A percentile compares a stretch with the other conserved stretches of the same genome.
phyloP scores from a whole-genome alignment of 164 flowering plant species.

The Tetrastigma voinierianum region DNA sequence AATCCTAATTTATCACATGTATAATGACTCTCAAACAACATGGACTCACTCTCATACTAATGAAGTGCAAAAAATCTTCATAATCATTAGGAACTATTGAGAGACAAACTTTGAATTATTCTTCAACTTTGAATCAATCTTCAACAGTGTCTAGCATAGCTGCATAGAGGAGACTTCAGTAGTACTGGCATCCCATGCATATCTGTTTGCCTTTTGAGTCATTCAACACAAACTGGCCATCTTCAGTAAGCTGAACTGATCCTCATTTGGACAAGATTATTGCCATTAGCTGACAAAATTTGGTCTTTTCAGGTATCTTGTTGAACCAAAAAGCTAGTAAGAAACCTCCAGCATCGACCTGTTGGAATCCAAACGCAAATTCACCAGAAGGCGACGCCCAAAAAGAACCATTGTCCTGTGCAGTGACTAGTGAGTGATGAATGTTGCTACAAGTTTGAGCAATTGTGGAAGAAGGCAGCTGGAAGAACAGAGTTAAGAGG shows the following conservation, averaged over 20 bases:
- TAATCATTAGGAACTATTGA: too few relatives aligned
- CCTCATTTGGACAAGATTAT: constrained; percentile 18
- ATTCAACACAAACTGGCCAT: constrained; percentile 23
- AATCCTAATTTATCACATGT: too few relatives aligned
- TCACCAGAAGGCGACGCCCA: constrained; percentile 38
- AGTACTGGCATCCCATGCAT: constrained; percentile 23
- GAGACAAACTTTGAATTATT: too few relatives aligned
- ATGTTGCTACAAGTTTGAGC: constrained; percentile 11
- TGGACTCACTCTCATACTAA: too few relatives aligned
- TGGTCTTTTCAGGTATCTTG: constrained; percentile 30
- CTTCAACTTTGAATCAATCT: too few relatives aligned
- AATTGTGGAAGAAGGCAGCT: background rate
- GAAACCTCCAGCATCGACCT: constrained; percentile 15
- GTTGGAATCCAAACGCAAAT: constrained; percentile 42
- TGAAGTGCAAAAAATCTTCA: too few relatives aligned
- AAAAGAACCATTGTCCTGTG: constrained; percentile 3
- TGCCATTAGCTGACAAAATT: constrained; percentile 30
- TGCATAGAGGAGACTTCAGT: constrained; percentile 14
- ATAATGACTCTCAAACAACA: too few relatives aligned
- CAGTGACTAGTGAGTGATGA: constrained; percentile 19
- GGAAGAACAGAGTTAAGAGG: background rate
- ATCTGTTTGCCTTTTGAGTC: constrained; percentile 22
- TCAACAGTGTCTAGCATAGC: constrained; percentile 32
- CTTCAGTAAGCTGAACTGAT: constrained; percentile 23
- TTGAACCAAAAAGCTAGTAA: constrained; percentile 37